These are phyloP conservation scores for Hamamelis virginiana DNA, from an alignment of 164 flowering plant genomes.

Conservation along the genomic window DNA sequence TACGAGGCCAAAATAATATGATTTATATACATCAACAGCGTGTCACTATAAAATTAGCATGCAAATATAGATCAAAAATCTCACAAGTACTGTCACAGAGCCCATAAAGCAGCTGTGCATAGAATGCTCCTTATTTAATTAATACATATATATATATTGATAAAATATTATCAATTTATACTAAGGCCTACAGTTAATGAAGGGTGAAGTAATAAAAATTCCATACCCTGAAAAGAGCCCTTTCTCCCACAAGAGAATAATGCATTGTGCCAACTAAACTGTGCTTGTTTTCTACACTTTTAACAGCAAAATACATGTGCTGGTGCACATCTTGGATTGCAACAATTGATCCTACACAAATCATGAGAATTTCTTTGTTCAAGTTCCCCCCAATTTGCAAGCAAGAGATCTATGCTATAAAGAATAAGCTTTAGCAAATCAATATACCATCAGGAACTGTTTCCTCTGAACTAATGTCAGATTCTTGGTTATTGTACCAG, in stretches of 20 bases:
- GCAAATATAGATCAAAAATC: no score
- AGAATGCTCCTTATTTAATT: background rate
- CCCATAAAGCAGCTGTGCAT: background rate
- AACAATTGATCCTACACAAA: constrained; percentile 72
- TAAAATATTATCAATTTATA: no score
- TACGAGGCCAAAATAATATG: no score
- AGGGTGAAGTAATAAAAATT: background rate
- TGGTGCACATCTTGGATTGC: constrained; percentile 87
- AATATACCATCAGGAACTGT: constrained; percentile 66
- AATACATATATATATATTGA: no score
- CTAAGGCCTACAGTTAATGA: background rate
- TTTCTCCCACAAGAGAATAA: constrained; percentile 85
- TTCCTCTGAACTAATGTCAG: constrained; percentile 31
- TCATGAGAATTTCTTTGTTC: constrained; percentile 8
- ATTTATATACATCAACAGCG: no score
- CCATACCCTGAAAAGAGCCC: constrained; percentile 89
- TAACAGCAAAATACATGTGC: constrained; percentile 81
- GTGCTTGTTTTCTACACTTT: constrained; percentile 44
- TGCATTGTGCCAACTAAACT: constrained; percentile 62
- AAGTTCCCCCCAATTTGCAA: constrained; percentile 5
- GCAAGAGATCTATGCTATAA: constrained; percentile 1
- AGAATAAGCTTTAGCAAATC: background rate
- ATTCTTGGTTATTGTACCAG: constrained; percentile 29
- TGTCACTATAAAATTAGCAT: no score
- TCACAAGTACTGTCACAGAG: no score